Base-by-base conservation (phyloP, 1,139 yeast species). In the Chernovozyma aurita region DNA sequence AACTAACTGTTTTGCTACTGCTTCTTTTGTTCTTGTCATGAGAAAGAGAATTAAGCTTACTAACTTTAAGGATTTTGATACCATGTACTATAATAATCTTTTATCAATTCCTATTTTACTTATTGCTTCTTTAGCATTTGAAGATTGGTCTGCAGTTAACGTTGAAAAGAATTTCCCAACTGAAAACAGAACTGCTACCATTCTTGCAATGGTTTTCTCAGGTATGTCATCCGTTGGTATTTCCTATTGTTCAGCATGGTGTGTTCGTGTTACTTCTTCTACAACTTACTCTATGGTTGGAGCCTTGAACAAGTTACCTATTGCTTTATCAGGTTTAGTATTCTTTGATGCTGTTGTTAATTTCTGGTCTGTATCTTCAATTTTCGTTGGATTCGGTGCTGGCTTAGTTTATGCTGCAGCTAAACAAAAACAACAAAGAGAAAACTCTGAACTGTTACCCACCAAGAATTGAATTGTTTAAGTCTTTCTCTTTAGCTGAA, bases 211-310 rank as follows among this genome's bases (percentile, higher is more conserved):
- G 95, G 54, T 92, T 46, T 76, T 90, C 55, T 85, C 97, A 32
- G 98, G 98, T 61, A 76, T 85, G 48, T 84, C 95, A 30, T 84
- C 97, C 24, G 95, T 92, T 40, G 97, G 95, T 65, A 92, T 94
- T 58, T 88, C 97, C 32, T 92, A 94, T 76, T 87, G 97, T 64
- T 87, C 97, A 22, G 98, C 97, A 43, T 92, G 98, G 98, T 92
- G 98, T 78, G 95, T 92, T 45, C 86, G 98, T 70, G 97, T 90
- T 46, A 94, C 98, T 31, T 87, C 97, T 15, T 88, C 97, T 24
- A 92, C 98, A 41, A 92, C 98, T 39, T 92, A 92, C 70, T 86
- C 96, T 37, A 92, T 92, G 98, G 97, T 92, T 45, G 98, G 98
- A 59, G 98, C 98, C 38, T 78, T 92, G 64, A 92, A 92, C 78